These are phyloP conservation scores for Debaryomyces castellii DNA, from an alignment of 805 yeast genomes.

Conservation along the genomic window DNA sequence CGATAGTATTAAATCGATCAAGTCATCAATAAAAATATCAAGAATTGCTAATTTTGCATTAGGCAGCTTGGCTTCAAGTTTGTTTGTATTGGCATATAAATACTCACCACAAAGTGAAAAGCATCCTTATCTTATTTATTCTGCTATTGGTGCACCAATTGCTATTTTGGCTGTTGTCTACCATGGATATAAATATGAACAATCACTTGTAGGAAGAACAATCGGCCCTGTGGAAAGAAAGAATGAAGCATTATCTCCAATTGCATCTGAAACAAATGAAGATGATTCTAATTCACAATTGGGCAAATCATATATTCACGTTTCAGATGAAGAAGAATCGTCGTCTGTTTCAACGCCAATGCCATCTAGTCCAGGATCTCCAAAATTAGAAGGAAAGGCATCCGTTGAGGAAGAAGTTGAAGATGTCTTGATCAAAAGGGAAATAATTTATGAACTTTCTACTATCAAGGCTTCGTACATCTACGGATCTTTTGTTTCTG, in stretches of 20 bases:
- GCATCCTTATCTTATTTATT: conserved; percentile 74
- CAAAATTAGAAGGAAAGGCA: conserved; percentile 10
- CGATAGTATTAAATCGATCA: conserved; percentile 12
- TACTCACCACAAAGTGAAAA: conserved; percentile 54
- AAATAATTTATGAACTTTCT: conserved; percentile 29
- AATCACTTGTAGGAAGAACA: conserved; percentile 10
- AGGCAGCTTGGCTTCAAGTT: conserved; percentile 48
- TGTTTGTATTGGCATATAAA: conserved; percentile 56
- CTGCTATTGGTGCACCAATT: conserved; percentile 54
- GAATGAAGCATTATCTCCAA: background rate
- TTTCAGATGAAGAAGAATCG: conserved; percentile 36
- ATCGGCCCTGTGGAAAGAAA: background rate
- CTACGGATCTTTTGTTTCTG: conserved; percentile 42
- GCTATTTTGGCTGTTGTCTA: conserved; percentile 27
- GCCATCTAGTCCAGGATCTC: conserved; percentile 26
- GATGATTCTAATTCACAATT: conserved; percentile 27
- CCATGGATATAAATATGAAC: conserved; percentile 15
- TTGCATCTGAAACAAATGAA: background rate
- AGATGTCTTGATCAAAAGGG: conserved; percentile 37
- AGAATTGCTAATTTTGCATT: conserved; percentile 28
- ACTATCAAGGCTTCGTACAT: conserved; percentile 36
- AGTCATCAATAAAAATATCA: conserved; percentile 19
- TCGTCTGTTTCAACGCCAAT: conserved; percentile 27
- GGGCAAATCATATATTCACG: conserved; percentile 42
- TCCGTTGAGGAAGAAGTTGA: conserved; percentile 44